Conservation (phyloP, 352 stramenopile species). For the Phytopythium oedochilum region DNA sequence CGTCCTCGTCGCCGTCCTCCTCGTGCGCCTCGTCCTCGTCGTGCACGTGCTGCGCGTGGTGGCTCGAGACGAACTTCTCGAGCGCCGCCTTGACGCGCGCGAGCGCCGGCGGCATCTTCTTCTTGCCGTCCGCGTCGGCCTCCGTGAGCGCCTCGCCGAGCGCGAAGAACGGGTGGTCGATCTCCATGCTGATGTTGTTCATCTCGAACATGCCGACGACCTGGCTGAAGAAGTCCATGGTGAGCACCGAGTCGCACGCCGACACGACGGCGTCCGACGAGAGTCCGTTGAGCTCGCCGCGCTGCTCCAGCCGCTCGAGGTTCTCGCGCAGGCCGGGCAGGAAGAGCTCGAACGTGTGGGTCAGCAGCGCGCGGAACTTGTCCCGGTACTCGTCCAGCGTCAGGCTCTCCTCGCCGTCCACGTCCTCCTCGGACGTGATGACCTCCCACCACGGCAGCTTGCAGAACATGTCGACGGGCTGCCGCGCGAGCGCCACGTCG, state of each 20-base stretch:
- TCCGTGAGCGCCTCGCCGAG: constrained; percentile 57
- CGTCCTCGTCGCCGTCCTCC: constrained; percentile 35
- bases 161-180: constrained; percentile 79
- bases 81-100: constrained; percentile 57
- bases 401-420: constrained; percentile 48
- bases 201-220: constrained; percentile 96
- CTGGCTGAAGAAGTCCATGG: constrained; percentile 78
- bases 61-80: constrained; percentile 62
- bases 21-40: constrained; percentile 27
- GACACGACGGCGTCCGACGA: constrained; percentile 40
- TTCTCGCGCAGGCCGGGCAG: constrained; percentile 52
- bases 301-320: constrained; percentile 27
- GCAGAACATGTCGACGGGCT: constrained; percentile 86
- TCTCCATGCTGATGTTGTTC: constrained; percentile 95
- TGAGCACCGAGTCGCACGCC: constrained; percentile 52
- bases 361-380: constrained; percentile 56
- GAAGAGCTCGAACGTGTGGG: constrained; percentile 56
- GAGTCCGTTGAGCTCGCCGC: constrained; percentile 56
- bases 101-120: constrained; percentile 58
- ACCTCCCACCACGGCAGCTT: constrained; percentile 90
- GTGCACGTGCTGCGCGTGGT: constrained; percentile 38
- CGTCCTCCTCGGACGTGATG: constrained; percentile 59
- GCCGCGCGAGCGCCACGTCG: constrained; percentile 41
- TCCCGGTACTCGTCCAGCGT: constrained; percentile 64
- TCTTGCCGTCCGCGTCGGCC: constrained; percentile 50